Evolutionary conservation across 2,329 filamentous ascomycete species (phyloP).

Genomic region (Chaetomium sp.): DNA sequence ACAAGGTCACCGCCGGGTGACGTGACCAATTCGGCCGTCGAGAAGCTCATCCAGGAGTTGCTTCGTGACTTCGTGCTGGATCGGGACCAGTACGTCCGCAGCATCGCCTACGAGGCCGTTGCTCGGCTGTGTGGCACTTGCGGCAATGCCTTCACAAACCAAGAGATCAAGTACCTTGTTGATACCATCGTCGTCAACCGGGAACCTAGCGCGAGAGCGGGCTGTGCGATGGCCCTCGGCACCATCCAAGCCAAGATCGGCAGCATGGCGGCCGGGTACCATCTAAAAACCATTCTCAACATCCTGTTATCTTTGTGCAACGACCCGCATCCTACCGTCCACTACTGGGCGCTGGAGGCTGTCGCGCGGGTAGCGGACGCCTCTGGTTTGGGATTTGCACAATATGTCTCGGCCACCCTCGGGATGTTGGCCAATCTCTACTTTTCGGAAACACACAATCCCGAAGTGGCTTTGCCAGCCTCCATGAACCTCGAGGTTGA

Average conservation of each 20-base stretch:
- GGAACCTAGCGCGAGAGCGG: conserved; percentile 89
- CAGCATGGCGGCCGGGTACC: conserved; percentile 94
- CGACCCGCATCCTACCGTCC: conserved; percentile 91
- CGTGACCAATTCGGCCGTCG: conserved; percentile 72
- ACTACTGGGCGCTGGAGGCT: conserved; percentile 94
- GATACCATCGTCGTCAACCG: conserved; percentile 93
- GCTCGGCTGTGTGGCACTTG: conserved; percentile 82
- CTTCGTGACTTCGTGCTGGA: conserved; percentile 73
- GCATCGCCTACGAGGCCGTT: conserved; percentile 80
- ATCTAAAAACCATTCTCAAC: conserved; percentile 95
- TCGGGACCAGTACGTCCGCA: conserved; percentile 82
- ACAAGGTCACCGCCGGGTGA: conserved; percentile 72
- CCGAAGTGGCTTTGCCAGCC: conserved; percentile 75
- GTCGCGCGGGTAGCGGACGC: conserved; percentile 85
- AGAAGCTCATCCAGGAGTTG: conserved; percentile 81
- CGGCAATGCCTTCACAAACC: conserved; percentile 85
- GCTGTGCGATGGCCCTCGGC: conserved; percentile 90
- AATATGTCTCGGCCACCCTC: conserved; percentile 84
- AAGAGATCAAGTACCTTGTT: conserved; percentile 82
- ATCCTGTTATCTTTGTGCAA: conserved; percentile 98
- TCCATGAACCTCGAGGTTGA: conserved; percentile 91
- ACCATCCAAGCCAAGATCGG: conserved; percentile 94
- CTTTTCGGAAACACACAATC: conserved; percentile 85
- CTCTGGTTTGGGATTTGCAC: conserved; percentile 87
- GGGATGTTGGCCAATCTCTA: conserved; percentile 95